Conservation (phyloP, 2,329 filamentous ascomycete species). For the Myriosclerotinia curreyana region DNA sequence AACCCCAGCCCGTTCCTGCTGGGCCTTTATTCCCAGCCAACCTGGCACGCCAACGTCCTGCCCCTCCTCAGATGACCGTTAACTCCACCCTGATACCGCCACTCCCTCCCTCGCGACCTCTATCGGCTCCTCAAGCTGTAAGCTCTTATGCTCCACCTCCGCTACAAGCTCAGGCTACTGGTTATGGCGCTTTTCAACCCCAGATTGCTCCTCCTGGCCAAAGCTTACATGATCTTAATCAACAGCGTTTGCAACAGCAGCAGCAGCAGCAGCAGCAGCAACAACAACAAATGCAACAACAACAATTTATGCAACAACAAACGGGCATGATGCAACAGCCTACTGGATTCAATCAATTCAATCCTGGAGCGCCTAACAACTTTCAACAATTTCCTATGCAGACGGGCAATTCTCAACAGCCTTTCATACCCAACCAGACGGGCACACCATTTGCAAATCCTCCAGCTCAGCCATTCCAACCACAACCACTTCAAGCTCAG, state of each 20-base stretch:
- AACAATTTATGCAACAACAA: slow-evolving; percentile 50
- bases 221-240: slow-evolving; percentile 65
- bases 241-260: slow-evolving; percentile 55
- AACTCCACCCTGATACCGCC: slow-evolving; percentile 67
- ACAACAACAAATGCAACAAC: slow-evolving; percentile 59
- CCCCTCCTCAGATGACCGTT: slow-evolving; percentile 60
- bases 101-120: slow-evolving; percentile 71
- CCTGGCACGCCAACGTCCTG: slow-evolving; percentile 64
- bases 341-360: slow-evolving; percentile 45
- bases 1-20: slow-evolving; percentile 29
- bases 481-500: slow-evolving; percentile 53
- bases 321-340: slow-evolving; percentile 39
- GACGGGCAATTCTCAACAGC: slow-evolving; percentile 33
- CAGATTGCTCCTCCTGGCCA: slow-evolving; percentile 71
- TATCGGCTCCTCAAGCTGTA: slow-evolving; percentile 82
- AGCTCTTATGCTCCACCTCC: slow-evolving; percentile 71
- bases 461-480: slow-evolving; percentile 52
- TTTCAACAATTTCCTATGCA: slow-evolving; percentile 33
- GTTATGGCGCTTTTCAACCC: slow-evolving; percentile 50
- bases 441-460: slow-evolving; percentile 56
- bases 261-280: slow-evolving; percentile 56
- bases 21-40: slow-evolving; percentile 39
- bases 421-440: slow-evolving; percentile 44
- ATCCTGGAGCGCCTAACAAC: slow-evolving; percentile 26
- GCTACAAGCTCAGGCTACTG: slow-evolving; percentile 82